These are phyloP conservation scores for Tilletiaria anomala DNA, from an alignment of 1,284 basidiomycete genomes.

Conservation along the genomic window DNA sequence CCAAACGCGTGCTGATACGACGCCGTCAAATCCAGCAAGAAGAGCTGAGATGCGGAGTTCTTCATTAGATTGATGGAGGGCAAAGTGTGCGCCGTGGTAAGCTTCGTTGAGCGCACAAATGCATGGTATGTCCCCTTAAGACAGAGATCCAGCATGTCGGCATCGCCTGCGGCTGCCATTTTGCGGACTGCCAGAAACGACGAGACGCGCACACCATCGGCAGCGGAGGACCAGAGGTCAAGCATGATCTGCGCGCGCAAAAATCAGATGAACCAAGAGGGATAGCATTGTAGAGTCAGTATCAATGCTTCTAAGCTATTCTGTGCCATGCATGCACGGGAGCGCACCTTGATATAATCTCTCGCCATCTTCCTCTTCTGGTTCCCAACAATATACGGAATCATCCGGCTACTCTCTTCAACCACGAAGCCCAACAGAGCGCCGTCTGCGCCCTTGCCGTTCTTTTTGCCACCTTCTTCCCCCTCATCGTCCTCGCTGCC, in stretches of 20 bases:
- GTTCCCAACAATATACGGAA: conserved; percentile 29
- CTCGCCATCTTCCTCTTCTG: conserved; percentile 16
- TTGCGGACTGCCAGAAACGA: conserved; percentile 74
- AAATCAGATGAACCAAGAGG: too few species aligned
- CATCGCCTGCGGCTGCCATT: conserved; percentile 64
- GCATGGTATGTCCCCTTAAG: conserved; percentile 79
- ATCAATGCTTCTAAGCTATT: conserved; percentile 1
- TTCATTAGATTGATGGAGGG: conserved; percentile 97
- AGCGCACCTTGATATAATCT: conserved; percentile 24
- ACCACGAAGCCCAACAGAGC: conserved; percentile 9
- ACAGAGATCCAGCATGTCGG: conserved; percentile 66
- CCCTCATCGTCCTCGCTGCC: conserved; percentile 57
- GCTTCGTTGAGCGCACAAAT: conserved; percentile 65
- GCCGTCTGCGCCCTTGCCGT: too few species aligned
- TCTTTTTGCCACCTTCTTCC: conserved; percentile 58
- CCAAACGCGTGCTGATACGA: conserved; percentile 87
- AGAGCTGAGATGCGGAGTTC: conserved; percentile 86
- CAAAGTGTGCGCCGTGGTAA: conserved; percentile 69
- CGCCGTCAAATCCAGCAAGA: conserved; percentile 54
- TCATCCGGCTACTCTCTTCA: conserved; percentile 32
- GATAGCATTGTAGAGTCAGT: conserved; percentile 53
- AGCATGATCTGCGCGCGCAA: conserved; percentile 56
- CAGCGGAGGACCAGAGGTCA: conserved; percentile 53
- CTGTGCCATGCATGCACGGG: neutral
- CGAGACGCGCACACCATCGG: conserved; percentile 70